Percentiles rank a stretch among this genome's conserved stretches.
Conservation (phyloP, 2,329 filamentous ascomycete genomes). For the Neurospora sp. region DNA sequence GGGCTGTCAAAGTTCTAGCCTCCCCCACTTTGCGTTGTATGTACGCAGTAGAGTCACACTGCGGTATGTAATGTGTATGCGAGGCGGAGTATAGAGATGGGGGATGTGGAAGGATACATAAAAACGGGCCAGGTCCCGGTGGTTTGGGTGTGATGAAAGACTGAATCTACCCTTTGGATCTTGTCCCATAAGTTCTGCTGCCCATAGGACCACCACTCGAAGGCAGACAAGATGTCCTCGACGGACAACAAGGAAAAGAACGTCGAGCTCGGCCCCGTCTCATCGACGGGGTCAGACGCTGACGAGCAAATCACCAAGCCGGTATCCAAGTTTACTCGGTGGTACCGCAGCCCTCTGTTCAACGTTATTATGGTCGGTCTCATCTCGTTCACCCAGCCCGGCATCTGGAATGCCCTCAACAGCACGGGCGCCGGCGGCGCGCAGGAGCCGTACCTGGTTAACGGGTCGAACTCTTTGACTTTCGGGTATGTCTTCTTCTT, state of each 20-base stretch:
- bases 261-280: slow-evolving; percentile 4
- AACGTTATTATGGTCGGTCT: slow-evolving; percentile 35
- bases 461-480: slow-evolving; percentile 31
- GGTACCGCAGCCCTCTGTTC: slow-evolving; percentile 36
- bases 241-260: slow-evolving; percentile 4
- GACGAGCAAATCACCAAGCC: slow-evolving; percentile 13
- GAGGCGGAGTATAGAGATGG: background rate
- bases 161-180: background rate
- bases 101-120: background rate
- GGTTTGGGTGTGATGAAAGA: background rate
- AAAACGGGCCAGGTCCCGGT: background rate
- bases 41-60: background rate
- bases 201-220: background rate
- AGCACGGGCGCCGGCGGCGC: slow-evolving; percentile 27
- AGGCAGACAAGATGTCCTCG: slow-evolving; percentile 9
- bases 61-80: background rate
- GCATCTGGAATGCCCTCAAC: slow-evolving; percentile 38
- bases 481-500: slow-evolving; percentile 21
- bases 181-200: background rate
- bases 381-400: slow-evolving; percentile 35
- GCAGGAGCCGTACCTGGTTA: slow-evolving; percentile 28
- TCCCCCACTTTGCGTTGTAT: background rate
- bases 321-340: slow-evolving; percentile 22
- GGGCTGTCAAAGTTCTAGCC: background rate
- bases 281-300: background rate